Evolutionary conservation across 371 early-diverging fungal species (phyloP).

Genomic region (Rhizopus arrhizus): DNA sequence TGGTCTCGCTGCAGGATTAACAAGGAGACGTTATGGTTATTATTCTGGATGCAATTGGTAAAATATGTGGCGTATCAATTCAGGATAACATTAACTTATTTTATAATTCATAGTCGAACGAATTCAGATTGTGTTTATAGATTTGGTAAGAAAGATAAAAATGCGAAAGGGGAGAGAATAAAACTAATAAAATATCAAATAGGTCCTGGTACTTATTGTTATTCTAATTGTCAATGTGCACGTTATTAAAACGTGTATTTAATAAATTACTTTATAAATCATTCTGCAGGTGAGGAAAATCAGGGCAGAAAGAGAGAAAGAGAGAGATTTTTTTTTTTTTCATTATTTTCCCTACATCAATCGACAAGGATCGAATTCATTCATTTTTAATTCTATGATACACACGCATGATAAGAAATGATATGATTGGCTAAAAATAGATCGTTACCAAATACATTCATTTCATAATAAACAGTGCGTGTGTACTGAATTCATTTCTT

Average conservation of each 20-base stretch:
- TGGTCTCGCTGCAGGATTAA: constrained; percentile 33
- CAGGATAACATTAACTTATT: no score
- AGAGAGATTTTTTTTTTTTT: no score
- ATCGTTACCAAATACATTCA: background rate
- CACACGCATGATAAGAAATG: background rate
- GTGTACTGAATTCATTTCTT: background rate
- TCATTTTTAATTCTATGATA: background rate
- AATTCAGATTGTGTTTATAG: constrained; percentile 13
- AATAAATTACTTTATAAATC: constrained; percentile 1
- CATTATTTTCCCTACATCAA: no score
- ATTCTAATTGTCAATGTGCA: constrained; percentile 11
- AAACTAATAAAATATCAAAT: background rate
- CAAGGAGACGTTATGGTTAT: constrained; percentile 13
- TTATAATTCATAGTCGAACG: constrained; percentile 1
- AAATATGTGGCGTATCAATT: background rate
- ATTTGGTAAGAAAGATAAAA: constrained; percentile 5
- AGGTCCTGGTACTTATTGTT: constrained; percentile 14
- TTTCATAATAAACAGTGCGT: no score
- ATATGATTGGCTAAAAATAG: background rate
- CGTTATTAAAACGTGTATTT: constrained; percentile 5
- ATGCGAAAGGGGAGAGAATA: background rate
- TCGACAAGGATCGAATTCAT: no score
- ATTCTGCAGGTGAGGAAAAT: no score
- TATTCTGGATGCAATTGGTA: constrained; percentile 24
- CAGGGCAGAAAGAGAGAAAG: no score